A percentile compares a stretch with the other conserved stretches of the same genome.
phyloP scores from a whole-genome alignment of 2,329 filamentous ascomycete genomes.

The Diaporthe nobilis region DNA sequence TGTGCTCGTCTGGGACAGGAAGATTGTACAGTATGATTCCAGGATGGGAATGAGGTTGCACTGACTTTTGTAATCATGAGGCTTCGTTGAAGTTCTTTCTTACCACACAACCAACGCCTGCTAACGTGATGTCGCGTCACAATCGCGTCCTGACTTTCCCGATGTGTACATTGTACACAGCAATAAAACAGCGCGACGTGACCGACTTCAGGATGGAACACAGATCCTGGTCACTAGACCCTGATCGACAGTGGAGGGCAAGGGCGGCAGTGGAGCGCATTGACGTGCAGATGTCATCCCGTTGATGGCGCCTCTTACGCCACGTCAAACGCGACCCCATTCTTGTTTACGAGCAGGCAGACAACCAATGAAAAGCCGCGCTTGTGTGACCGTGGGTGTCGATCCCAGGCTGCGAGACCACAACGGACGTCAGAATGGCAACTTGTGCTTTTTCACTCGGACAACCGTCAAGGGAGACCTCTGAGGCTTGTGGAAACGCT shows the following conservation, averaged over 20 bases:
- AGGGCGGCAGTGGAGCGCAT: slow-evolving; percentile 14
- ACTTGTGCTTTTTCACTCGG: neutral
- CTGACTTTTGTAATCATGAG: neutral
- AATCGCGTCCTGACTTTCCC: neutral
- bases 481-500: neutral
- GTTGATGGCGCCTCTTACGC: neutral
- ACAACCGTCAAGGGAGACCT: neutral
- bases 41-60: neutral
- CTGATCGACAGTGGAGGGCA: neutral
- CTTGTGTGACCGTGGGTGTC: neutral
- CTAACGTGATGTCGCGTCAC: slow-evolving; percentile 1
- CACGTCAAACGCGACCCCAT: slow-evolving; percentile 25
- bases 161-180: neutral
- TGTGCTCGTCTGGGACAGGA: neutral
- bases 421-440: slow-evolving; percentile 19
- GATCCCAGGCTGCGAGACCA: slow-evolving; percentile 8
- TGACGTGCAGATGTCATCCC: slow-evolving; percentile 32
- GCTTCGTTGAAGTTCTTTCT: neutral
- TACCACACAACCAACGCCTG: neutral
- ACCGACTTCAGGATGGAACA: neutral
- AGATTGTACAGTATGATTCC: neutral
- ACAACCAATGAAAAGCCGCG: neutral
- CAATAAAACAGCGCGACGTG: neutral
- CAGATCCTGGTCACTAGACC: neutral
- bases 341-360: slow-evolving; percentile 31